Base-by-base conservation (phyloP, 2,329 filamentous ascomycete species). In the Cladophialophora exuberans region DNA sequence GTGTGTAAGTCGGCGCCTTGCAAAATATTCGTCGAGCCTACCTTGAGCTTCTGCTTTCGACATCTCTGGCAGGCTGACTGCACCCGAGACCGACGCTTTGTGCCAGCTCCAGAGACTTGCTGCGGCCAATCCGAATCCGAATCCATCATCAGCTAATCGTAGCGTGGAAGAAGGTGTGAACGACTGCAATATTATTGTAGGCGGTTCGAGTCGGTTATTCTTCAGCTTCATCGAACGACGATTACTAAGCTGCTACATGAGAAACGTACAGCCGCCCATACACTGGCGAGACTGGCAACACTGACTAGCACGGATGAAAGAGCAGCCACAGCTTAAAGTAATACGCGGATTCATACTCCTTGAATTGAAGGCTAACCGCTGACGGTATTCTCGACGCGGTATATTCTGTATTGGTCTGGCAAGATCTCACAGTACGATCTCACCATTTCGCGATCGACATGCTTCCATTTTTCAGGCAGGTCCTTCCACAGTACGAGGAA, bases 61-160 rank as follows among this genome's bases (percentile, higher is more conserved):
- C 66, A 66, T 49, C 66, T 56, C 36, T 64, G 57, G 33, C 66
- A 68, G n/a, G 66, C 66, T 35, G 56, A 59, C 46, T 54, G 69
- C 83, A 89, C 2, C 87, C 83, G 33, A 87, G 68, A 11, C 77
- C 76, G 52, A 87, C 85, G 68, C 89, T 92, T 71, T 79, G 84
- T 72, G 91, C 88, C 56, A 85, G 88, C 70, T 91, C 90, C 4
- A 82, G 82, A 1, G 86, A 82, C 20, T 83, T 86, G 44, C 84
- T 80, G 50, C 5, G 46, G 35, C 56, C 51, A 59, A 26, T 55
- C 44, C 20, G 47, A 30, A 41, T 55, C 44, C 20, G 47, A 43
- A 20, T 59, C 47, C 56, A 59, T 59, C 7, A 6, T 26, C 28
- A 42, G 18, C 20, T 42, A n/a, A n/a, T n/a, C n/a, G n/a, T n/a